Conservation (phyloP, 306 rosid species). For the Corylus heterophylla region DNA sequence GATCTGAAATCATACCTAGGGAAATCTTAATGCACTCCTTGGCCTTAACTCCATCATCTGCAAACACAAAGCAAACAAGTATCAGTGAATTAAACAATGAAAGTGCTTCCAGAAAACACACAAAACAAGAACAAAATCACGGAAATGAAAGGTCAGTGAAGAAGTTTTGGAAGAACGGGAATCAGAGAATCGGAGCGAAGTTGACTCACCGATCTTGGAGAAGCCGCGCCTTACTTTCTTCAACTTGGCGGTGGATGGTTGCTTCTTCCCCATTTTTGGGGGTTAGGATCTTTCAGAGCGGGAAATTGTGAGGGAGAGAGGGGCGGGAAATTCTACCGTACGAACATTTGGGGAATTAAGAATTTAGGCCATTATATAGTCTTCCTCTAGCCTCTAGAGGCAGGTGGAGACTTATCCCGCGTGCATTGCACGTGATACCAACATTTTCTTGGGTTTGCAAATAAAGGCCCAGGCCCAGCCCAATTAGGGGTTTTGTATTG, state of each 20-base stretch:
- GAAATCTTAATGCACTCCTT: constrained; percentile 75
- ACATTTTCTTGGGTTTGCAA: not conserved
- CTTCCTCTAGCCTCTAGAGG: too few relatives aligned
- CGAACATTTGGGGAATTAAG: not conserved
- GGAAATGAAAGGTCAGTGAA: not conserved
- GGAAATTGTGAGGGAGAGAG: constrained; percentile 37
- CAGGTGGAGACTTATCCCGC: not conserved
- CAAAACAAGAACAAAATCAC: not conserved
- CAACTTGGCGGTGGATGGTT: constrained; percentile 40
- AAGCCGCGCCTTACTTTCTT: constrained; percentile 78
- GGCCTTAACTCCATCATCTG: constrained; percentile 79
- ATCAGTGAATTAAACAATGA: constrained; percentile 1
- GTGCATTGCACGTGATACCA: not conserved
- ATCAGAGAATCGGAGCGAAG: not conserved
- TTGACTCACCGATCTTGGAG: constrained; percentile 41
- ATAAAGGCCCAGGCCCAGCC: not conserved
- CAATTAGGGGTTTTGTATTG: too few relatives aligned
- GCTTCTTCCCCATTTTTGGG: constrained; percentile 70
- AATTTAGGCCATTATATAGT: constrained; percentile 14
- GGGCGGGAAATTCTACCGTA: constrained; percentile 59
- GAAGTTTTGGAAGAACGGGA: not conserved
- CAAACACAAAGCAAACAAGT: not conserved
- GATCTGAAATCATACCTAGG: constrained; percentile 50
- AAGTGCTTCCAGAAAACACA: not conserved
- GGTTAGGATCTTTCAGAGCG: constrained; percentile 68